Evolutionary conservation across 2,329 filamentous ascomycete species (phyloP).

Genomic region (Fusarium anguioides): DNA sequence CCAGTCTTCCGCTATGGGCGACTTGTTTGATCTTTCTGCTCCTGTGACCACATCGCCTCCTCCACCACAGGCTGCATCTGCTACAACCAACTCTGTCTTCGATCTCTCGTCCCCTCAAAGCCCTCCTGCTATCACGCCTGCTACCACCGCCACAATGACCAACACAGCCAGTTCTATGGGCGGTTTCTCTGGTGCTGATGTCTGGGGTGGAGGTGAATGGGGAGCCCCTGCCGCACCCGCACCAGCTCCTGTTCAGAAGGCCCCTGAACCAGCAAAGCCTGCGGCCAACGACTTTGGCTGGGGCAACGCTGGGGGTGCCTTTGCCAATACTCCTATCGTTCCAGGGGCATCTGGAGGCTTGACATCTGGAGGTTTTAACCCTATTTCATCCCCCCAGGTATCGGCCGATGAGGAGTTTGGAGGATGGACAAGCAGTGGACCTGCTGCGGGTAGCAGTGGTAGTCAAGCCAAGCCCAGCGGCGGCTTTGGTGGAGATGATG

Average conservation of each 20-base stretch:
- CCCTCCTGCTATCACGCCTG: slow-evolving; percentile 58
- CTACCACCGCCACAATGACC: slow-evolving; percentile 50
- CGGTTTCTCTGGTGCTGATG: slow-evolving; percentile 68
- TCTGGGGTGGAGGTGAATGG: slow-evolving; percentile 93
- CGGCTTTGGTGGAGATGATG: slow-evolving; percentile 77
- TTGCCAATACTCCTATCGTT: slow-evolving; percentile 70
- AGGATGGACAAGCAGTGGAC: slow-evolving; percentile 84
- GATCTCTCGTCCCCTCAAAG: slow-evolving; percentile 74
- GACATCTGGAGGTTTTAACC: slow-evolving; percentile 71
- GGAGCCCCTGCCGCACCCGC: slow-evolving; percentile 66
- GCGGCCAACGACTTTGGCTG: slow-evolving; percentile 72
- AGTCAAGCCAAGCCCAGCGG: slow-evolving; percentile 63
- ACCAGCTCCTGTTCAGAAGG: slow-evolving; percentile 68
- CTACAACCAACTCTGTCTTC: slow-evolving; percentile 74
- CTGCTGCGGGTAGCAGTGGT: slow-evolving; percentile 53
- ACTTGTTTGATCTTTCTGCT: slow-evolving; percentile 82
- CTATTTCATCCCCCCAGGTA: slow-evolving; percentile 69
- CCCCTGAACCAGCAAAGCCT: slow-evolving; percentile 59
- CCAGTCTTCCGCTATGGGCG: slow-evolving; percentile 72
- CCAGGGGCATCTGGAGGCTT: slow-evolving; percentile 74
- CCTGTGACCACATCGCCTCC: slow-evolving; percentile 59
- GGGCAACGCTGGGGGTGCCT: slow-evolving; percentile 59
- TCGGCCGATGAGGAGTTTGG: slow-evolving; percentile 95
- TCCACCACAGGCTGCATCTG: slow-evolving; percentile 56
- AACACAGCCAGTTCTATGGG: slow-evolving; percentile 52